A percentile compares a stretch with the other conserved stretches of the same genome.
phyloP scores from a whole-genome alignment of 306 rosid species.

The Corylus heterophylla region DNA sequence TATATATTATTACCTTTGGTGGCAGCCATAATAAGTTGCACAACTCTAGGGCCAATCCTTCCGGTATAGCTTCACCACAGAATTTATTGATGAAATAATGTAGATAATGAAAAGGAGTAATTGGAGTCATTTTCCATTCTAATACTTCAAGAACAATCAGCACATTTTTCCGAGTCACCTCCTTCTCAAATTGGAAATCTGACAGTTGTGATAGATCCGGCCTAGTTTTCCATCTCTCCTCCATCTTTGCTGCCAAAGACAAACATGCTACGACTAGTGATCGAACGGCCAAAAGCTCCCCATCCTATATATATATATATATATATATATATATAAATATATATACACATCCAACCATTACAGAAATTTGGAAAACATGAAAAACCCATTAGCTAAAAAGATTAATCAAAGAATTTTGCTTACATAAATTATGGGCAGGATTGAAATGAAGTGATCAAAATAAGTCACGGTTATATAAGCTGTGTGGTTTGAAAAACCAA shows the following conservation, averaged over 20 bases:
- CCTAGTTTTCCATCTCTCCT: conserved; percentile 56
- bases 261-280: conserved; percentile 69
- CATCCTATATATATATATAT: conserved; percentile 50
- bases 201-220: conserved; percentile 55
- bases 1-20: conserved; percentile 53
- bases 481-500: conserved; percentile 66
- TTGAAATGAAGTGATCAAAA: conserved; percentile 75
- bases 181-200: neutral
- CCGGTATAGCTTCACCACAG: conserved; percentile 40
- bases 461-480: conserved; percentile 65
- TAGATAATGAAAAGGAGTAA: conserved; percentile 81
- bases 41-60: conserved; percentile 47
- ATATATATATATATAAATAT: conserved; percentile 28
- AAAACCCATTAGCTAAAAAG: conserved; percentile 16
- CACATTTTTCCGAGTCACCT: conserved; percentile 70
- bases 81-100: conserved; percentile 60
- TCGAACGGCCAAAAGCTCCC: conserved; percentile 67
- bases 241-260: conserved; percentile 91
- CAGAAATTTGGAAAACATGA: neutral
- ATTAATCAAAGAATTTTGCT: conserved; percentile 18
- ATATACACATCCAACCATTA: conserved; percentile 10
- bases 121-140: conserved; percentile 79
- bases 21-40: conserved; percentile 43
- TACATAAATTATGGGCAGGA: conserved; percentile 60
- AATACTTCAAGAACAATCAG: conserved; percentile 57